Evolutionary conservation across 169 alveolate genomes (phyloP), one percentile per base, ranked within the genome.

Genomic region (Cryptosporidium viatorum): DNA sequence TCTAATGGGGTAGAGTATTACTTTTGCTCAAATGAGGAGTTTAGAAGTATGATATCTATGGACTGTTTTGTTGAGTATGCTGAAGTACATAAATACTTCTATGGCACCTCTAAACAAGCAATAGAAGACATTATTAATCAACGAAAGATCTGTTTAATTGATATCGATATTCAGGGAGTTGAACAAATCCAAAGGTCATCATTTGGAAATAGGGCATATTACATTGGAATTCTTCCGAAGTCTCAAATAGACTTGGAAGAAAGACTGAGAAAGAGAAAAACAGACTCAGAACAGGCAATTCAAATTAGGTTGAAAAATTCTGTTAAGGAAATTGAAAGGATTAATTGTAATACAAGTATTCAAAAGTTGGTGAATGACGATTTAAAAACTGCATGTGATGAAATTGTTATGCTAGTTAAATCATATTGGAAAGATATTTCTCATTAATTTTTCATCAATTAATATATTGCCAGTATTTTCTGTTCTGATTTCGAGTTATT

Each of bases 81-180:
- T 26, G 92, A 75, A 55, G 94, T 91, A 23, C 86, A 93, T 39
- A 93, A 92, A 1, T 67, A 94, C 41, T 71, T 39, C 69, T 93
- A 92, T 80, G 97, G 96, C 16, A 95, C 96, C 1, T 87, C 92
- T 16, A 84, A 85, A 41, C 74, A 60, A 33, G 93, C 91, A 37
- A 91, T 95, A 33, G 71, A 91, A 33, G 69, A 80, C 23, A 85
- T 93, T 0, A n/a, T 91, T 33, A 37, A 62, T 23, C 29, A 58
- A 18, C 93, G 94, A 52, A 89, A 92, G 70, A 86, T 93, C 52
- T 92, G 94, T 21, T 48, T 93, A 50, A 69, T 94, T 7, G 96
- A 93, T 51, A 93, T 94, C 10, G 96, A 94, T 85, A 70, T 94
- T 2, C 86, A 91, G 21, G 96, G 96, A 14, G 95, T 94, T 26